Evolutionary conservation across 768 basidiomycete species (phyloP).

Genomic region (Agaricus blazei): DNA sequence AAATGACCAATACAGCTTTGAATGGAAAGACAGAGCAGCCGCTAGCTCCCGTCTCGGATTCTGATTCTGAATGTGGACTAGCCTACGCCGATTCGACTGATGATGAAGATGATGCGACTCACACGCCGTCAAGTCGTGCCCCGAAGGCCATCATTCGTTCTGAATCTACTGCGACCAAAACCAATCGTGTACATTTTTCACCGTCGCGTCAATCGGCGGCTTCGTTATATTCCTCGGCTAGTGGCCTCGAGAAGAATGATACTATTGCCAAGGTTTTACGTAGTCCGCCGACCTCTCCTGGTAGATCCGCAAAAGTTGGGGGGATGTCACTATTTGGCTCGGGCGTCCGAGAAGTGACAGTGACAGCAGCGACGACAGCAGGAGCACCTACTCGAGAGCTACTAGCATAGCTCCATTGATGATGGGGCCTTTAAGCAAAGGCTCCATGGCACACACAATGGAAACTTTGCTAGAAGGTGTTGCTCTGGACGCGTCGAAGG

Average conservation of each 20-base stretch:
- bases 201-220: constrained; percentile 19
- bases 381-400: constrained; percentile 26
- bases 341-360: constrained; percentile 24
- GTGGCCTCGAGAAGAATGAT: constrained; percentile 11
- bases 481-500: constrained; percentile 16
- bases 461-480: constrained; percentile 14
- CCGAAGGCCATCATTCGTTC: constrained; percentile 11
- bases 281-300: constrained; percentile 34
- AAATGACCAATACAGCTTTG: constrained; percentile 11
- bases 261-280: constrained; percentile 40
- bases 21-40: constrained; percentile 10
- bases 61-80: constrained; percentile 39
- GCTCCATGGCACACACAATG: constrained; percentile 13
- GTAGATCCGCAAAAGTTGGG: constrained; percentile 24
- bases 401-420: constrained; percentile 9
- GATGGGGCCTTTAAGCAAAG: constrained; percentile 5
- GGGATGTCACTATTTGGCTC: constrained; percentile 35
- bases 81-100: constrained; percentile 49
- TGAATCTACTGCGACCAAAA: constrained; percentile 5
- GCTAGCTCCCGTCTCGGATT: constrained; percentile 32
- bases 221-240: constrained; percentile 21
- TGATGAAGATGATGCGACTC: constrained; percentile 25
- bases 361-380: constrained; percentile 22
- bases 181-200: constrained; percentile 6
- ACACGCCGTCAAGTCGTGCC: background rate